Base-by-base conservation (phyloP, 2,329 filamentous ascomycete species). In the Penicillium sp. region DNA sequence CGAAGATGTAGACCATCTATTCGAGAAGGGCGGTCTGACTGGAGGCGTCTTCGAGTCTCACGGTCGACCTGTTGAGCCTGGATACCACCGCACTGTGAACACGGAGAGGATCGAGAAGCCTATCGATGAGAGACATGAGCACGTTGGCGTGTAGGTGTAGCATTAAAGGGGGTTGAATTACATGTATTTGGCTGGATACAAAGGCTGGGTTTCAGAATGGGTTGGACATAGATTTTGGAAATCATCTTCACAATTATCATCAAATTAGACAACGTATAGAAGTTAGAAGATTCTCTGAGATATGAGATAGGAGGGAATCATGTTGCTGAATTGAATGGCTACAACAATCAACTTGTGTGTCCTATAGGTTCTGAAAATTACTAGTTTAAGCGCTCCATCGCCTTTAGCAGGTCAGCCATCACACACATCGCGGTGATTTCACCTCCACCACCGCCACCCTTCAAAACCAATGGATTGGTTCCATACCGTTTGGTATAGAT, bases 341-440 rank as follows among this genome's bases (percentile, higher is more conserved):
- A 16, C 4, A 33, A 4, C 31, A 1, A 33, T 39, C 35, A 19
- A 19, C 7, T 3, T 19, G 6, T 4, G 6, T 19, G 35, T 10
- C 7, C 10, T 39, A 9, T 1, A 13, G n/a, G 14, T 33, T 33
- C 14, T 16, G 14, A 33, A 33, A 19, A 3, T 9, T 4, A 11
- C 35, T 46, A 14, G 8, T 9, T 46, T 3, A 46, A 26, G 71
- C 92, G 81, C 65, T 89, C 83, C 57, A 97, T 71, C 37, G 96
- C 90, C 82, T 96, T 97, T 74, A 98, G 83, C 68, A 99, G 78
- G 79, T 99, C 95, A 45, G 86, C 87, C 23, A 92, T 92, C 46
- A 99, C 93, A 58, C 95, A 95, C 93, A 97, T 98, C 21, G 95
- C 95, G 23, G 95, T 99, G 51, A 98, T 92, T 43, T 97, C 93